A percentile compares a stretch with the other conserved stretches of the same genome.
These are phyloP conservation scores for Ampelomyces quisqualis DNA, from an alignment of 2,329 filamentous ascomycete genomes.

Conservation along the genomic window DNA sequence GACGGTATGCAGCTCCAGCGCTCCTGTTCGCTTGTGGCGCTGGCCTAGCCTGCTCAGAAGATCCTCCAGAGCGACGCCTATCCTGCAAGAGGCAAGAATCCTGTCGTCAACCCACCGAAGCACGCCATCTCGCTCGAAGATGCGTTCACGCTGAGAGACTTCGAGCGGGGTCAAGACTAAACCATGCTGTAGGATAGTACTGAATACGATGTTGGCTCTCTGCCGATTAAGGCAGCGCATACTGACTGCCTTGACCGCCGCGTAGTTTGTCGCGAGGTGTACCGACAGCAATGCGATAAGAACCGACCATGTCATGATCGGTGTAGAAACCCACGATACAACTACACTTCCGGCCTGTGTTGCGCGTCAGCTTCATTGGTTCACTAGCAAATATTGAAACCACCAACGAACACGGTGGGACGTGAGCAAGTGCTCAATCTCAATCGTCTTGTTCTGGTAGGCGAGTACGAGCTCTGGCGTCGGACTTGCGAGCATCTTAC, in stretches of 20 bases:
- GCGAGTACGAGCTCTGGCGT: conserved; percentile 1
- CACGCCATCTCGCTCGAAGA: conserved; percentile 65
- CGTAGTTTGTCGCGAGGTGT: conserved; percentile 83
- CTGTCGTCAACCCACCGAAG: conserved; percentile 55
- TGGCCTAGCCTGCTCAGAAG: conserved; percentile 33
- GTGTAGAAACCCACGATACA: conserved; percentile 71
- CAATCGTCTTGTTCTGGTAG: not conserved
- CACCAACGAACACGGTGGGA: conserved; percentile 4
- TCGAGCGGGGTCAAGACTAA: conserved; percentile 63
- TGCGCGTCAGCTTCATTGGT: conserved; percentile 16
- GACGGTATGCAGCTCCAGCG: conserved; percentile 30
- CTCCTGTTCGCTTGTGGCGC: conserved; percentile 28
- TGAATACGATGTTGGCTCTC: conserved; percentile 75
- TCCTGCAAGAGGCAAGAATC: conserved; percentile 55
- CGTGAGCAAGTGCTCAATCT: conserved; percentile 5
- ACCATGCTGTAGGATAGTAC: conserved; percentile 45
- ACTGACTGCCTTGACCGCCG: conserved; percentile 78
- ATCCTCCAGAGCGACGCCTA: conserved; percentile 53
- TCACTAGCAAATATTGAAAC: conserved; percentile 2
- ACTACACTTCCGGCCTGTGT: conserved; percentile 70
- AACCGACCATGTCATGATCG: conserved; percentile 69
- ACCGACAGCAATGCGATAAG: conserved; percentile 71
- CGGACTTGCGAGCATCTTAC: not conserved
- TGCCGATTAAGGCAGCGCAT: conserved; percentile 86
- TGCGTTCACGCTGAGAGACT: conserved; percentile 60